Base-by-base conservation (phyloP, 2,329 filamentous ascomycete species). In the Penicillium sp. region DNA sequence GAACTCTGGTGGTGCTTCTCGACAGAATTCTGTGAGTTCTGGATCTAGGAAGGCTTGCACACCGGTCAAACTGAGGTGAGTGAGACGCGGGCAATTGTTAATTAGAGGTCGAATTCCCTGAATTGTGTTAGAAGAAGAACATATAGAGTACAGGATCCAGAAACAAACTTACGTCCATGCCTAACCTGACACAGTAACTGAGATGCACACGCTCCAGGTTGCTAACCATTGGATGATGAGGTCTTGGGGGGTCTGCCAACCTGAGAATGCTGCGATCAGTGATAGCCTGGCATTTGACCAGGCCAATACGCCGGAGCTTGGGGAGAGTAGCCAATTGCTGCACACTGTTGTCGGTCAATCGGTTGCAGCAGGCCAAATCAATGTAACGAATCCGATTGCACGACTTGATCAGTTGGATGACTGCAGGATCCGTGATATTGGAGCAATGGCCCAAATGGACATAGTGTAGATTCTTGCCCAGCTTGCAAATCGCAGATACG, bases 331-430 rank as follows among this genome's bases (percentile, higher is more conserved):
- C 92, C 30, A 99, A 79, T 58, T 90, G 87, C 56, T 83, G 88
- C 13, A 99, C 88, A 18, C 92, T 97, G 9, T 82, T 80, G 63
- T 99, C 94, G 0, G 94, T 97, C 54, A 99, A 78, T 62, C 90
- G 87, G 12, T 83, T 84, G 73, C 94, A 99, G 75, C 94, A 97
- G n/a, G 94, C 94, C 36, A 99, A 78, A 68, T 99, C 94, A 58
- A 99, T 99, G 70, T 99, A 99, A 49, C 94, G 84, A 60, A 99
- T 97, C 20, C 94, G 85, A 66, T 93, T 97, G 78, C 94, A 99
- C 46, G 80, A 80, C 60, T 88, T 86, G 32, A 97, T 91, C 26
- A 99, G 80, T 49, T 86, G 86, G 63, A 89, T 89, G 15, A 99
- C 91, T 1, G 91, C 92, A 29, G 86, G 81, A 67, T 99, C 94